Base-by-base conservation (phyloP, 805 yeast genomes). In the Blastobotrys americana region DNA sequence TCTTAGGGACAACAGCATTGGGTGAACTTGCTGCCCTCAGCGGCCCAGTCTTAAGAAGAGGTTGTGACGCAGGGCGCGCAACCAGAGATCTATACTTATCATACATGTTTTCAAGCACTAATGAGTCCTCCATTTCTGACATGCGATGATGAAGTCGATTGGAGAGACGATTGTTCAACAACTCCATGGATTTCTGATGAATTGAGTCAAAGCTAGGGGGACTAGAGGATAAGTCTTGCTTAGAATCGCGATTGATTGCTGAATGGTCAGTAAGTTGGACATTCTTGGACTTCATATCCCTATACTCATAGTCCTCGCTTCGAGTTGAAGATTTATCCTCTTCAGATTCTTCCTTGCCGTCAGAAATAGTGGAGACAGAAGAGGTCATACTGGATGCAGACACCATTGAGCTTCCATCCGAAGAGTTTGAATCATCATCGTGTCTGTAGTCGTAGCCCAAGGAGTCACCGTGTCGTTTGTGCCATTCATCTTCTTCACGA, bases 401-500 rank as follows among this genome's bases (percentile, higher is more conserved):
- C 10, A 13, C 8, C 10, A 25, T 13, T 8, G 31, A 25, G 31
- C 31, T 25, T 8, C 13, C 31, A 13, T 13, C 10, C 31, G 31
- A 25, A 25, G 31, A 25, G 10, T 8, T 25, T 8, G 10, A 8
- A n/a, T n/a, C n/a, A n/a, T n/a, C n/a, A n/a, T n/a, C n/a, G n/a
- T n/a, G n/a, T n/a, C n/a, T n/a, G n/a, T n/a, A n/a, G n/a, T n/a
- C n/a, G n/a, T n/a, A n/a, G n/a, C n/a, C n/a, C n/a, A n/a, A n/a
- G n/a, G n/a, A n/a, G n/a, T n/a, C n/a, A 25, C 10, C 10, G 31
- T 25, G 31, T 13, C 31, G 8, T 17, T 28, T 28, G 17, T 42
- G 21, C 50, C 50, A 54, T 10, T 47, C 39, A 18, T 46, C 41
- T 31, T 49, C 56, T 27, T 54, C 55, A 23, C 51, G 36, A 4